These are phyloP conservation scores for Aleurites moluccanus DNA, from an alignment of 441 rosid species.

Conservation along the genomic window DNA sequence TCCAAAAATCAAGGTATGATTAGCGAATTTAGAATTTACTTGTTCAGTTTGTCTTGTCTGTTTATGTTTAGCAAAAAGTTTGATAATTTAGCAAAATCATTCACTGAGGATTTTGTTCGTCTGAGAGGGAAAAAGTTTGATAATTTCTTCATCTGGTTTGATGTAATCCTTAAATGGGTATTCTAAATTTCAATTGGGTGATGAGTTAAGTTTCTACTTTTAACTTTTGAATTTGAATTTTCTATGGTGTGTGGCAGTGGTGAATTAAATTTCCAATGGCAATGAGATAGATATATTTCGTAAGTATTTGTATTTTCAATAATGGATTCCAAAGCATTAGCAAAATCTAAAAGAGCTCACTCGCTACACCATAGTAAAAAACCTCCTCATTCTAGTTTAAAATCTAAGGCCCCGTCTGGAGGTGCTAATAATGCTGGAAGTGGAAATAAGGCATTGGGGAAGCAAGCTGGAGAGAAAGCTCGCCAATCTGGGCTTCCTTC, in stretches of 20 bases:
- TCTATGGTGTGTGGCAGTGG: slow-evolving; percentile 8
- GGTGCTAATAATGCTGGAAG: slow-evolving; percentile 27
- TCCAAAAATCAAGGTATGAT: too few species aligned
- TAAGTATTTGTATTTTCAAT: not conserved
- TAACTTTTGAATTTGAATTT: not conserved
- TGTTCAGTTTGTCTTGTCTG: too few species aligned
- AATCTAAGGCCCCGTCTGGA: slow-evolving; percentile 35
- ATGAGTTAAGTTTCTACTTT: not conserved
- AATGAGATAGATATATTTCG: not conserved
- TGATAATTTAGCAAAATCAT: too few species aligned
- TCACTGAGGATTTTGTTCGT: too few species aligned
- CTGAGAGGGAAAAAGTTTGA: too few species aligned
- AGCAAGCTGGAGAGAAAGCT: slow-evolving; percentile 38
- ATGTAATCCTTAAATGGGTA: too few species aligned
- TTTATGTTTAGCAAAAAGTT: too few species aligned
- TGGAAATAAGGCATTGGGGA: slow-evolving; percentile 32
- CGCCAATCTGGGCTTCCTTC: slow-evolving; percentile 53
- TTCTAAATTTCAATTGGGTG: not conserved
- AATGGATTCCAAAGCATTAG: slow-evolving; percentile 76
- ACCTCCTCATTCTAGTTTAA: slow-evolving; percentile 45
- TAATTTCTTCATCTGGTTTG: too few species aligned
- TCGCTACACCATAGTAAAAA: slow-evolving; percentile 65
- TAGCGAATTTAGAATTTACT: too few species aligned
- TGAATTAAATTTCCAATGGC: slow-evolving; percentile 2
- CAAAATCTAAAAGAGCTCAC: slow-evolving; percentile 90